Percentiles rank a stretch among this genome's conserved stretches.
Conservation (phyloP, 1,139 yeast genomes). For the Chernovozyma aurita region DNA sequence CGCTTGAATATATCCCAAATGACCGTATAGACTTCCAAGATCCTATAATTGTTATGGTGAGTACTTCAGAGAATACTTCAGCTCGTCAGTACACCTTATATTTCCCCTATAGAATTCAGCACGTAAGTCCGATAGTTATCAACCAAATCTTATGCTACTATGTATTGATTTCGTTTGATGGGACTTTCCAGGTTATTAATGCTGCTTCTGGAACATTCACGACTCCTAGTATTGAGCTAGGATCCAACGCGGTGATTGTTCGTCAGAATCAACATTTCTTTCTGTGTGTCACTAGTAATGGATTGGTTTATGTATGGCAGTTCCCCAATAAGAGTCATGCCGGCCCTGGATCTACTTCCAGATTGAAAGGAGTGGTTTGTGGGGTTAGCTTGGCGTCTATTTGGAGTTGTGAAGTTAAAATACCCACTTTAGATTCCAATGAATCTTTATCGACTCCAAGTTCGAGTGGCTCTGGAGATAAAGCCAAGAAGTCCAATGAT, state of each 20-base stretch:
- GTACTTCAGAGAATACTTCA: slow-evolving; percentile 15
- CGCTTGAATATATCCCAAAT: slow-evolving; percentile 16
- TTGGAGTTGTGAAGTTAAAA: slow-evolving; percentile 25
- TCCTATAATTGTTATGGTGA: slow-evolving; percentile 38
- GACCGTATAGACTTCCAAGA: slow-evolving; percentile 41
- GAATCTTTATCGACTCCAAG: background rate
- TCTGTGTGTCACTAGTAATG: slow-evolving; percentile 49
- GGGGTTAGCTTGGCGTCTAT: slow-evolving; percentile 52
- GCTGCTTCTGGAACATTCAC: slow-evolving; percentile 53
- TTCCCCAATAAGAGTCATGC: slow-evolving; percentile 16
- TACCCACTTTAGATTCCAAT: background rate
- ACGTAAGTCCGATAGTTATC: slow-evolving; percentile 31
- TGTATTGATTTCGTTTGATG: slow-evolving; percentile 69
- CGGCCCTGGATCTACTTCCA: background rate
- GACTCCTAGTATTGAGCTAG: slow-evolving; percentile 57
- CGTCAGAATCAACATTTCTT: slow-evolving; percentile 50
- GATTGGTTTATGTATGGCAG: slow-evolving; percentile 49
- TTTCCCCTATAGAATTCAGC: slow-evolving; percentile 42
- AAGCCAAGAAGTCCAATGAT: slow-evolving; percentile 4
- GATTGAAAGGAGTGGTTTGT: slow-evolving; percentile 26
- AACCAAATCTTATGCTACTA: slow-evolving; percentile 30
- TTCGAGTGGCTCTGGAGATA: background rate
- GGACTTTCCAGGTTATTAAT: slow-evolving; percentile 64
- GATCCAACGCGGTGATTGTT: slow-evolving; percentile 47
- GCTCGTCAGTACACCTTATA: slow-evolving; percentile 26